A percentile compares a stretch with the other conserved stretches of the same genome.
These are phyloP conservation scores for Dentipellis fragilis DNA, from an alignment of 768 basidiomycete species.

Conservation along the genomic window DNA sequence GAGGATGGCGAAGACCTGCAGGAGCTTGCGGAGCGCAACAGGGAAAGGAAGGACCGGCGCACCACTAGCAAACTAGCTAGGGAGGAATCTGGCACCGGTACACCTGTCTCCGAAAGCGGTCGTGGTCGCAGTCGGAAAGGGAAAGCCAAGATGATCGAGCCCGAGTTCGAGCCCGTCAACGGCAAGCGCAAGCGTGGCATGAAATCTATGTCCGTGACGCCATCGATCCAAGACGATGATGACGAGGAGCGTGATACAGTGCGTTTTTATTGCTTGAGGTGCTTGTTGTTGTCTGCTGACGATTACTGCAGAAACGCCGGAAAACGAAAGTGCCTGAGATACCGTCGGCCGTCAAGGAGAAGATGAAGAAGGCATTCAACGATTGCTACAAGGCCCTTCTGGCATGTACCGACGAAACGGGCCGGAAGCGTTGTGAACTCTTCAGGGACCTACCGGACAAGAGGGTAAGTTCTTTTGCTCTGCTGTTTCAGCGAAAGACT, in stretches of 20 bases:
- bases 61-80: slow-evolving; percentile 38
- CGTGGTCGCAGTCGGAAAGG: slow-evolving; percentile 41
- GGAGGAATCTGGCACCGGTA: slow-evolving; percentile 44
- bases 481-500: neutral
- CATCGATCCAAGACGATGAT: slow-evolving; percentile 65
- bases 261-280: slow-evolving; percentile 17
- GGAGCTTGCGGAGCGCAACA: slow-evolving; percentile 55
- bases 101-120: slow-evolving; percentile 54
- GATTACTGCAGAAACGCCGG: slow-evolving; percentile 64
- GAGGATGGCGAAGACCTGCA: slow-evolving; percentile 77
- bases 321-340: slow-evolving; percentile 61
- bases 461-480: slow-evolving; percentile 34
- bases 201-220: slow-evolving; percentile 70
- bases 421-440: slow-evolving; percentile 75
- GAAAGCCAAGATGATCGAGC: slow-evolving; percentile 44
- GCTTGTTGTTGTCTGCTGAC: slow-evolving; percentile 2
- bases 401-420: slow-evolving; percentile 59
- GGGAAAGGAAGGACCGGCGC: slow-evolving; percentile 51
- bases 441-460: slow-evolving; percentile 83
- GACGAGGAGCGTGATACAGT: slow-evolving; percentile 67
- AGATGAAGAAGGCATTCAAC: slow-evolving; percentile 76
- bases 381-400: slow-evolving; percentile 70
- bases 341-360: slow-evolving; percentile 49
- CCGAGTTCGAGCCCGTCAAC: slow-evolving; percentile 24
- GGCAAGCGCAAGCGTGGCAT: slow-evolving; percentile 68